A percentile compares a stretch with the other conserved stretches of the same genome.
These are phyloP conservation scores for Kwoniella dejecticola DNA, from an alignment of 768 basidiomycete genomes.

Conservation along the genomic window DNA sequence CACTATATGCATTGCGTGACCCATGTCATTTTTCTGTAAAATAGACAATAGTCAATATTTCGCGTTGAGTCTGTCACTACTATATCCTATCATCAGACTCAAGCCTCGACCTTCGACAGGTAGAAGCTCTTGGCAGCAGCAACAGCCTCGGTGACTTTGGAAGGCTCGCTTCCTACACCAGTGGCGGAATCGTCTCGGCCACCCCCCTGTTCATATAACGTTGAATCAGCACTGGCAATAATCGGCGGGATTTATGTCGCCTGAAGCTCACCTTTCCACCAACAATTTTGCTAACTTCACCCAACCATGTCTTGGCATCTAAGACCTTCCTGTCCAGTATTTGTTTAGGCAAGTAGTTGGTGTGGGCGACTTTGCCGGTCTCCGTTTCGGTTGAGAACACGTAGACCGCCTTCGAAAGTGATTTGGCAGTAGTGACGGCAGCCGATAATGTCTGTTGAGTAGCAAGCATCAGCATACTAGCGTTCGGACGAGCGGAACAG, in stretches of 20 bases:
- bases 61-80: no score
- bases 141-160: conserved; percentile 70
- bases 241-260: no score
- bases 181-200: conserved; percentile 92
- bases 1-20: no score
- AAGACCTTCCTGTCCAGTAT: conserved; percentile 61
- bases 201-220: conserved; percentile 66
- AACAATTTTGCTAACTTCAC: conserved; percentile 71
- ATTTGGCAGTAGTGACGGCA: conserved; percentile 70
- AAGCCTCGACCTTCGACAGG: conserved; percentile 49
- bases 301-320: conserved; percentile 87
- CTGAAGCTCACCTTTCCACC: conserved; percentile 84
- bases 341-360: conserved; percentile 75
- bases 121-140: conserved; percentile 60
- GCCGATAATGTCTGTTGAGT: conserved; percentile 34
- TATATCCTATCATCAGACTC: not conserved
- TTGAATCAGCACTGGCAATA: conserved; percentile 3
- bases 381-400: conserved; percentile 77
- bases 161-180: conserved; percentile 74
- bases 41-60: no score
- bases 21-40: no score
- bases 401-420: conserved; percentile 79
- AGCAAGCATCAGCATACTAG: conserved; percentile 10
- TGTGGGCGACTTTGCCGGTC: conserved; percentile 77
- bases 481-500: not conserved